These are phyloP conservation scores for Mortierella alpina DNA, from an alignment of 192 early-diverging fungal species.

Conservation along the genomic window DNA sequence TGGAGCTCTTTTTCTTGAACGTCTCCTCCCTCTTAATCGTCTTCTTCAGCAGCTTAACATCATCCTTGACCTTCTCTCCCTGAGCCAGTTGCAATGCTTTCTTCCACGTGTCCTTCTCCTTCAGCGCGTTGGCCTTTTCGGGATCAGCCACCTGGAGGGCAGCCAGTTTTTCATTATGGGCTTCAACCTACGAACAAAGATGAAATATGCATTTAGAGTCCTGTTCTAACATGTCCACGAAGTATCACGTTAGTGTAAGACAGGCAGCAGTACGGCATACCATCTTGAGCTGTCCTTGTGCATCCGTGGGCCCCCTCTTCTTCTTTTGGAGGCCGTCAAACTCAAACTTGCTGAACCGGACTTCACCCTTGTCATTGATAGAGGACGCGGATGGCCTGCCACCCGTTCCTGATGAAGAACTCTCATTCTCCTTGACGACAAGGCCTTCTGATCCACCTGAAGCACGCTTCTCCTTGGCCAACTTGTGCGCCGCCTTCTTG, in stretches of 20 bases:
- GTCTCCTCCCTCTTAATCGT: constrained; percentile 87
- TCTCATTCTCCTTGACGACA: constrained; percentile 50
- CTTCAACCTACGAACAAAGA: constrained; percentile 58
- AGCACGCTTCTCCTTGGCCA: constrained; percentile 68
- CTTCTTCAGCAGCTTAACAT: constrained; percentile 90
- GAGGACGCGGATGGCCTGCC: constrained; percentile 53
- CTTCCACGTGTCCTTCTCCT: constrained; percentile 85
- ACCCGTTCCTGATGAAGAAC: constrained; percentile 15
- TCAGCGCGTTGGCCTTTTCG: constrained; percentile 69
- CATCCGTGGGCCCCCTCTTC: constrained; percentile 71
- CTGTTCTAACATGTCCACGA: too few species aligned
- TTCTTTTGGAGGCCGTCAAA: constrained; percentile 72
- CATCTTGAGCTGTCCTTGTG: constrained; percentile 71
- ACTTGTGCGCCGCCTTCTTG: constrained; percentile 68
- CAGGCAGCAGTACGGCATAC: constrained; percentile 16
- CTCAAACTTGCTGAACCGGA: constrained; percentile 76
- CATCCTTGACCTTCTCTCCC: constrained; percentile 95
- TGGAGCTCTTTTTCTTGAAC: constrained; percentile 84
- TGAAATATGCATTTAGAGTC: too few species aligned
- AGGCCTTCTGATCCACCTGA: constrained; percentile 60
- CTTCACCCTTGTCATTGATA: constrained; percentile 64
- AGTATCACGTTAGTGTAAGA: too few species aligned
- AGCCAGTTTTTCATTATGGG: constrained; percentile 80
- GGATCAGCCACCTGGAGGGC: constrained; percentile 72
- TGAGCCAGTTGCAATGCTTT: constrained; percentile 82